Conservation (phyloP, 805 yeast genomes). For the Candida piceae region DNA sequence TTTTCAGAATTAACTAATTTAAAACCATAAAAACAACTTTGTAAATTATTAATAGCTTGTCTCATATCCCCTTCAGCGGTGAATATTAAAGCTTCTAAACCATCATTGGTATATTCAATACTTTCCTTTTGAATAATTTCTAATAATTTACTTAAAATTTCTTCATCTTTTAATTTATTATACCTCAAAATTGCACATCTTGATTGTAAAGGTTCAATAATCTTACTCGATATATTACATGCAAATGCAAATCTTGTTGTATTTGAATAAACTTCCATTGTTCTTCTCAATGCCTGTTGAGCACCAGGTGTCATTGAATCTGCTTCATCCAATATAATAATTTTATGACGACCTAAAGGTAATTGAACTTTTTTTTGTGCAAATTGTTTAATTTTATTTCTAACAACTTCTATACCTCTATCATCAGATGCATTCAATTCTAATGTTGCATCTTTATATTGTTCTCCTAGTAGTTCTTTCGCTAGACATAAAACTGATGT, state of each 20-base stretch:
- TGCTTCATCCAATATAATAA: conserved; percentile 90
- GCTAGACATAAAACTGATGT: conserved; percentile 92
- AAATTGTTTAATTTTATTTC: conserved; percentile 90
- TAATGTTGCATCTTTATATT: conserved; percentile 68
- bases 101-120: conserved; percentile 80
- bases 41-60: conserved; percentile 92
- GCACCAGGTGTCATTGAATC: conserved; percentile 97
- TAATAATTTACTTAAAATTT: conserved; percentile 70
- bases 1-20: conserved; percentile 86
- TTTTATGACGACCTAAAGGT: conserved; percentile 88
- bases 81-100: conserved; percentile 86
- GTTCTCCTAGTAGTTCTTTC: conserved; percentile 68
- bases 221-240: conserved; percentile 89
- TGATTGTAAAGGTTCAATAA: conserved; percentile 93
- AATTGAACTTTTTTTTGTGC: conserved; percentile 89
- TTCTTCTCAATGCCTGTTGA: conserved; percentile 88
- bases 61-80: conserved; percentile 99
- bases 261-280: conserved; percentile 93
- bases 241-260: conserved; percentile 98
- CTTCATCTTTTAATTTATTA: conserved; percentile 75
- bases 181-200: conserved; percentile 93
- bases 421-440: conserved; percentile 97
- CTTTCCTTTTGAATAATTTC: conserved; percentile 66
- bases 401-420: conserved; percentile 94
- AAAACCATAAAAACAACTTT: conserved; percentile 91